Evolutionary conservation across 2,329 filamentous ascomycete species (phyloP), one percentile per base, ranked within the genome.

Genomic region (Colletotrichum spaethianum): DNA sequence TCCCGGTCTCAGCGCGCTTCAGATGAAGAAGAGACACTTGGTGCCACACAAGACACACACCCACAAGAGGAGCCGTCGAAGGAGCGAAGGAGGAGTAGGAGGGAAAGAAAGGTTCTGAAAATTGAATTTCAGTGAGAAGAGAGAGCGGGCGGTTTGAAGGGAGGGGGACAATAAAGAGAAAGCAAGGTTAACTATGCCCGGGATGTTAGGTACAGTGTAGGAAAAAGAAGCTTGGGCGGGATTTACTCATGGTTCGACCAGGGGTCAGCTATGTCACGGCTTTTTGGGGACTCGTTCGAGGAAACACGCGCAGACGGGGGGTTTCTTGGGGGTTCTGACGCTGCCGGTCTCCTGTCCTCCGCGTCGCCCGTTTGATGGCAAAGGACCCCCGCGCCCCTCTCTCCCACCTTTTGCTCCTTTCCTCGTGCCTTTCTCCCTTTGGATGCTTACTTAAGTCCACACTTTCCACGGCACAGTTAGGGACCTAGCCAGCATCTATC

Each of bases 161-260:
- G 55, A 46, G 67, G 57, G 62, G 42, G 31, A 55, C 33, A 23
- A 18, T n/a, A 36, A 36, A 36, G 52, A 53, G 63, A 55, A 70
- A 46, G 55, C 67, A 66, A 66, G 67, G 57, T 57, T 20, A 26
- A 36, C 4, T 28, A 69, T 33, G 50, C 44, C 14, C 61, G 60
- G 63, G 56, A 40, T 65, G 62, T 53, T n/a, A n/a, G n/a, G n/a
- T 40, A 14, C 38, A 12, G 38, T 40, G 38, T 12, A 18, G 26
- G 14, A 42, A 44, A 36, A 56, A 18, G 64, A 63, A 68, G 57
- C 48, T 59, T 68, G 64, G 64, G 50, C 69, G 59, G 44, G 60
- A 63, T 72, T 70, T 69, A 38, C 65, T 23, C 65, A 72, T 63
- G 69, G 69, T 72, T 72, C 69, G 69, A 72, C 69, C 69, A 72